These are phyloP conservation scores for Lepiota venenata DNA, from an alignment of 768 basidiomycete species.

Conservation along the genomic window DNA sequence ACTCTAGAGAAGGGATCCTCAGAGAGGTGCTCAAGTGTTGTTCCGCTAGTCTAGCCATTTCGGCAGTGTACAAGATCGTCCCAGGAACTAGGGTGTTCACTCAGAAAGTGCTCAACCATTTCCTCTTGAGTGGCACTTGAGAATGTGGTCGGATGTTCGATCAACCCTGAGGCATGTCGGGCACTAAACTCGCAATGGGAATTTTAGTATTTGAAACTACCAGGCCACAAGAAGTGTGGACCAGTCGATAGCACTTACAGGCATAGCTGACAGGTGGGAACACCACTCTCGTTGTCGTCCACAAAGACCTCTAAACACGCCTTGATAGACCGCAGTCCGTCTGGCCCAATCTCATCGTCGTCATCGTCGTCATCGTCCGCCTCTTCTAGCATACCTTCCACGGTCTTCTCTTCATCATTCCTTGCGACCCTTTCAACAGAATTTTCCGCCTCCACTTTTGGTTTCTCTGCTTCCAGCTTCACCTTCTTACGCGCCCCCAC, in stretches of 20 bases:
- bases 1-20: no score
- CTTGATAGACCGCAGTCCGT: slow-evolving; percentile 35
- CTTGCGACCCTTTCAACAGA: neutral
- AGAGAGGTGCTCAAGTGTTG: no score
- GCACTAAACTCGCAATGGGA: slow-evolving; percentile 23
- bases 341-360: slow-evolving; percentile 33
- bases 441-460: neutral
- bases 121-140: slow-evolving; percentile 34
- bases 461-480: neutral
- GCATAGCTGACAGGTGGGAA: slow-evolving; percentile 47
- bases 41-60: no score
- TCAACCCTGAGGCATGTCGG: slow-evolving; percentile 28
- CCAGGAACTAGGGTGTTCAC: slow-evolving; percentile 50
- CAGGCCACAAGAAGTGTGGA: neutral
- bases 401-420: neutral
- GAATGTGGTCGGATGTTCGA: slow-evolving; percentile 20
- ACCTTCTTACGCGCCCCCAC: neutral
- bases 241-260: slow-evolving; percentile 32
- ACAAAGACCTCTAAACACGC: slow-evolving; percentile 45
- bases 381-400: neutral
- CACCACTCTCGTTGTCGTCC: slow-evolving; percentile 26
- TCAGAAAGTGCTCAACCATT: slow-evolving; percentile 45
- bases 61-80: slow-evolving; percentile 23
- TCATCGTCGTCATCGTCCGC: slow-evolving; percentile 1
- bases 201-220: neutral